phyloP scores from a whole-genome alignment of 495 filamentous ascomycete genomes.

The Penicillium crystallinum region DNA sequence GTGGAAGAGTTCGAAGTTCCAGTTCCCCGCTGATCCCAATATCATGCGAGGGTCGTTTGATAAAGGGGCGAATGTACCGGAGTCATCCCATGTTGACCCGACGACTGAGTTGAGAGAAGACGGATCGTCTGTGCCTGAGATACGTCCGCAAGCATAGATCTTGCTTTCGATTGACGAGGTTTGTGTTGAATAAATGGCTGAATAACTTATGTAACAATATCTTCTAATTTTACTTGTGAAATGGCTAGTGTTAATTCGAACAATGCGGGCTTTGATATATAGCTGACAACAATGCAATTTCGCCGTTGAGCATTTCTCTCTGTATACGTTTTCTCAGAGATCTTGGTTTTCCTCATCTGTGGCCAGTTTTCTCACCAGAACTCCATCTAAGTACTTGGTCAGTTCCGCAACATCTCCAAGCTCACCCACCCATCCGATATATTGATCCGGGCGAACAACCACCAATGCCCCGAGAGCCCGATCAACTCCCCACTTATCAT shows the following conservation, averaged over 20 bases:
- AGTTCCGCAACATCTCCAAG: slow-evolving; percentile 48
- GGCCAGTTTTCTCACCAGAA: slow-evolving; percentile 10
- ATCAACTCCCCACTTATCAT: slow-evolving; percentile 58
- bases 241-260: too few relatives aligned
- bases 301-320: too few relatives aligned
- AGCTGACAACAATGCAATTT: too few relatives aligned
- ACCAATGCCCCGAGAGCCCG: slow-evolving; percentile 54
- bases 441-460: slow-evolving; percentile 56
- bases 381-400: slow-evolving; percentile 26
- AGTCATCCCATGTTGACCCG: slow-evolving; percentile 14
- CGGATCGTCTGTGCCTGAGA: slow-evolving; percentile 1
- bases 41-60: slow-evolving; percentile 21
- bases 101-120: slow-evolving; percentile 10
- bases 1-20: slow-evolving; percentile 52
- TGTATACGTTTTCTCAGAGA: neutral
- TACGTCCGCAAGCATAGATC: neutral
- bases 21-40: slow-evolving; percentile 25
- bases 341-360: neutral
- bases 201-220: neutral
- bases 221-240: neutral
- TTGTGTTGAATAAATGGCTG: neutral
- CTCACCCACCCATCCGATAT: slow-evolving; percentile 56
- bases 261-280: too few relatives aligned
- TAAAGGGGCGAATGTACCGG: slow-evolving; percentile 8
- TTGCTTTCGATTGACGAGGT: neutral